These are phyloP conservation scores for Drechslerella stenobrocha DNA, from an alignment of 2,329 filamentous ascomycete genomes.

Conservation along the genomic window DNA sequence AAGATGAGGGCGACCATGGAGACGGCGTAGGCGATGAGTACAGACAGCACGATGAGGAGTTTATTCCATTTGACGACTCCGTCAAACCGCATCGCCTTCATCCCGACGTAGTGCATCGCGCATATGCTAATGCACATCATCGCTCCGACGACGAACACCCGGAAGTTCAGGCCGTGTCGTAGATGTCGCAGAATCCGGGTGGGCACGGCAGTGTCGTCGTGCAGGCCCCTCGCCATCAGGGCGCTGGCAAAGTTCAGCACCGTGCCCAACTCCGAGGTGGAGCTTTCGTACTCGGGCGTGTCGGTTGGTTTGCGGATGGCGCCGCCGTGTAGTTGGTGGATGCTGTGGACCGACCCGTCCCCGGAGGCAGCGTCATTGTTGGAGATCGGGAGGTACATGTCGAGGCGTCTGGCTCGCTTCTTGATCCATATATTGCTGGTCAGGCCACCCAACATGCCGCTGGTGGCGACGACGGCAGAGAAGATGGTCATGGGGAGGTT, in stretches of 20 bases:
- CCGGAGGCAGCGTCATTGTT: slow-evolving; percentile 30
- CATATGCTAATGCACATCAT: slow-evolving; percentile 41
- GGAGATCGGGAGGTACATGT: slow-evolving; percentile 41
- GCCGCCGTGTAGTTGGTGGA: slow-evolving; percentile 5
- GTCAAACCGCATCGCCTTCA: slow-evolving; percentile 43
- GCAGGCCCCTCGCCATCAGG: slow-evolving; percentile 21
- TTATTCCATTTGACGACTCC: slow-evolving; percentile 31
- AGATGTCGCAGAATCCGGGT: slow-evolving; percentile 21
- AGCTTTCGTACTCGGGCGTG: slow-evolving; percentile 43
- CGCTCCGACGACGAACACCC: slow-evolving; percentile 29
- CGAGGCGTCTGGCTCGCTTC: slow-evolving; percentile 21
- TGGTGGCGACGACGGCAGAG: slow-evolving; percentile 39
- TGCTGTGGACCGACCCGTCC: slow-evolving; percentile 21
- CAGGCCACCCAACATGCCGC: slow-evolving; percentile 32
- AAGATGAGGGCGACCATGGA: slow-evolving; percentile 39
- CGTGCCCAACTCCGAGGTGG: slow-evolving; percentile 37
- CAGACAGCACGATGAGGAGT: slow-evolving; percentile 25
- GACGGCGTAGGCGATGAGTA: slow-evolving; percentile 32
- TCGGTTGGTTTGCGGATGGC: slow-evolving; percentile 22
- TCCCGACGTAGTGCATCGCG: slow-evolving; percentile 45
- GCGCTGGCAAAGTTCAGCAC: slow-evolving; percentile 32
- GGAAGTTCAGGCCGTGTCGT: slow-evolving; percentile 14
- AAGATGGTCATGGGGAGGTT: slow-evolving; percentile 43
- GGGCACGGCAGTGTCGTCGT: slow-evolving; percentile 19
- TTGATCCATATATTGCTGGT: slow-evolving; percentile 46